Percentiles rank a stretch among this genome's conserved stretches.
Conservation (phyloP, 1,284 basidiomycete genomes). For the Marasmius fiardii region DNA sequence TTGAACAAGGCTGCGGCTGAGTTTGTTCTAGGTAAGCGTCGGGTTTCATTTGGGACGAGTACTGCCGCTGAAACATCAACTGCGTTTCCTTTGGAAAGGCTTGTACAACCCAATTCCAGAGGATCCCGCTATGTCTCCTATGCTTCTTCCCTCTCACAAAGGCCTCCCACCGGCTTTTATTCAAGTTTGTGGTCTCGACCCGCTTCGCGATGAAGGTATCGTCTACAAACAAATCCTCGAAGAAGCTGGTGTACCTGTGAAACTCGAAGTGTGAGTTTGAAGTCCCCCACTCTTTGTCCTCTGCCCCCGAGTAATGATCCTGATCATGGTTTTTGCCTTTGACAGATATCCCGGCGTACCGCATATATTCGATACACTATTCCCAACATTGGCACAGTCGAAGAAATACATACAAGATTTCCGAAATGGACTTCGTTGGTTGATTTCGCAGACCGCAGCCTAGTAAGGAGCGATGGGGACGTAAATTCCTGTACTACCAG, state of each 20-base stretch:
- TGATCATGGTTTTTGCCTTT: no score
- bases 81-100: not conserved
- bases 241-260: constrained; percentile 6
- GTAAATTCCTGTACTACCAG: no score
- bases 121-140: constrained; percentile 6
- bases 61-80: not conserved
- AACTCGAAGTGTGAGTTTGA: constrained; percentile 12
- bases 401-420: no score
- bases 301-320: not conserved
- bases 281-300: no score
- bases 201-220: constrained; percentile 14
- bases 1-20: not conserved
- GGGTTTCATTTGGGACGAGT: no score
- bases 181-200: constrained; percentile 13
- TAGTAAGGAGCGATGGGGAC: no score
- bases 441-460: no score
- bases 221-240: constrained; percentile 11
- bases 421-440: no score
- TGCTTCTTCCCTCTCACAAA: constrained; percentile 5
- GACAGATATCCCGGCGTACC: not conserved
- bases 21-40: not conserved
- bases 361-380: not conserved
- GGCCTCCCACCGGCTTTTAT: constrained; percentile 11
- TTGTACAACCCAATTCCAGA: constrained; percentile 1
- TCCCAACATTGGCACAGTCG: no score